These are phyloP conservation scores for Aspergillus conjunctus DNA, from an alignment of 495 filamentous ascomycete genomes.

Conservation along the genomic window DNA sequence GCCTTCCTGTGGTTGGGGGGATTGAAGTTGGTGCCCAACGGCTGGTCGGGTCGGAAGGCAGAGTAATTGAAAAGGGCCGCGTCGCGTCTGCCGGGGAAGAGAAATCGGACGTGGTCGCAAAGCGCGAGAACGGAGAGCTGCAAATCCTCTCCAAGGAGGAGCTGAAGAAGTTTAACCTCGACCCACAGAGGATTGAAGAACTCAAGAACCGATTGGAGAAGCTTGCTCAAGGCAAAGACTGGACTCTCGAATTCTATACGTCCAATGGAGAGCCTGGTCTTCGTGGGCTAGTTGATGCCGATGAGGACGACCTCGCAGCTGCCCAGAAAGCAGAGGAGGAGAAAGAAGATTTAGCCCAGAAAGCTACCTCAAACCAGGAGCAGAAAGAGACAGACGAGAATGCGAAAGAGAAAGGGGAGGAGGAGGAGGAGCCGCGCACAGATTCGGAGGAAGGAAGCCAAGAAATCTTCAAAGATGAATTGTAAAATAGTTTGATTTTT, in stretches of 20 bases:
- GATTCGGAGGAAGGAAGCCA: constrained; percentile 45
- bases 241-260: constrained; percentile 51
- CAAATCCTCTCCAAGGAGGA: constrained; percentile 58
- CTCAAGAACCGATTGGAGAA: constrained; percentile 58
- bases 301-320: constrained; percentile 38
- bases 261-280: constrained; percentile 53
- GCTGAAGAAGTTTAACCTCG: constrained; percentile 69
- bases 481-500: constrained; percentile 34
- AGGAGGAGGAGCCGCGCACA: constrained; percentile 10
- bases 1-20: constrained; percentile 56
- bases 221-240: constrained; percentile 46
- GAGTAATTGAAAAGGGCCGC: constrained; percentile 55
- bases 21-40: constrained; percentile 61
- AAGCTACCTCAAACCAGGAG: neutral
- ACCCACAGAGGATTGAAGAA: constrained; percentile 65
- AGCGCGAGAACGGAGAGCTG: constrained; percentile 59
- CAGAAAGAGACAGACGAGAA: constrained; percentile 8
- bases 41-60: constrained; percentile 58
- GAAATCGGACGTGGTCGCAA: constrained; percentile 54
- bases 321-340: constrained; percentile 34
- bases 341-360: constrained; percentile 34
- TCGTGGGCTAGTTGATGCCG: constrained; percentile 41
- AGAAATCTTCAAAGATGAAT: constrained; percentile 59
- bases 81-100: constrained; percentile 43
- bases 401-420: neutral